Evolutionary conservation across 2,329 filamentous ascomycete species (phyloP).

Genomic region (Pseudocercospora fijiensis): DNA sequence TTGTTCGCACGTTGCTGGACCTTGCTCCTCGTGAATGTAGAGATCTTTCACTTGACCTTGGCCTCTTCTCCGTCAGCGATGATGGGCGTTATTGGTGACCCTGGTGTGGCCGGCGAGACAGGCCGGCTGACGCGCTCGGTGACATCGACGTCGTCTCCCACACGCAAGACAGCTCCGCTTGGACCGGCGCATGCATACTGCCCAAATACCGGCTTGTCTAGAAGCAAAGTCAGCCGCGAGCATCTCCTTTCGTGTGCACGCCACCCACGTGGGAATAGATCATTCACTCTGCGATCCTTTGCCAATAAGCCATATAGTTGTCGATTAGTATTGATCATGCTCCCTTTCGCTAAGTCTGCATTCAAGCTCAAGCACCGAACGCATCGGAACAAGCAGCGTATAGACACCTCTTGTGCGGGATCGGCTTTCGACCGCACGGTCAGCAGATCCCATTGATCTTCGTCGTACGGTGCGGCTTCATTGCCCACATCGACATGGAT

Average conservation of each 20-base stretch:
- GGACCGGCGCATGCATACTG: slow-evolving; percentile 40
- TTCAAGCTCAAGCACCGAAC: slow-evolving; percentile 37
- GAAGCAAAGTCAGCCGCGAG: slow-evolving; percentile 9
- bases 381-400: slow-evolving; percentile 36
- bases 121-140: slow-evolving; percentile 28
- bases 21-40: not conserved
- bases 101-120: slow-evolving; percentile 42
- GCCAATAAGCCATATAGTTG: slow-evolving; percentile 38
- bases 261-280: slow-evolving; percentile 34
- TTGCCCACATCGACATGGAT: slow-evolving; percentile 37
- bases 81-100: slow-evolving; percentile 34
- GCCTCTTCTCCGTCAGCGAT: slow-evolving; percentile 9
- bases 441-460: slow-evolving; percentile 37
- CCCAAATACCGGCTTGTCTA: slow-evolving; percentile 39
- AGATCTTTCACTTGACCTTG: not conserved
- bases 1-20: not conserved
- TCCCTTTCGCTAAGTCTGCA: slow-evolving; percentile 35
- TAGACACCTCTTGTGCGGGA: slow-evolving; percentile 34
- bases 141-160: slow-evolving; percentile 37
- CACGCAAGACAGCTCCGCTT: slow-evolving; percentile 35
- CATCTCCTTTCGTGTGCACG: not conserved
- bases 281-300: slow-evolving; percentile 37
- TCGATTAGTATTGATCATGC: slow-evolving; percentile 36
- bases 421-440: slow-evolving; percentile 35
- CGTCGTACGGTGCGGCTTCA: slow-evolving; percentile 35